A percentile compares a stretch with the other conserved stretches of the same genome.
Conservation (phyloP, 2,329 filamentous ascomycete species). For the Diaporthe helianthi region DNA sequence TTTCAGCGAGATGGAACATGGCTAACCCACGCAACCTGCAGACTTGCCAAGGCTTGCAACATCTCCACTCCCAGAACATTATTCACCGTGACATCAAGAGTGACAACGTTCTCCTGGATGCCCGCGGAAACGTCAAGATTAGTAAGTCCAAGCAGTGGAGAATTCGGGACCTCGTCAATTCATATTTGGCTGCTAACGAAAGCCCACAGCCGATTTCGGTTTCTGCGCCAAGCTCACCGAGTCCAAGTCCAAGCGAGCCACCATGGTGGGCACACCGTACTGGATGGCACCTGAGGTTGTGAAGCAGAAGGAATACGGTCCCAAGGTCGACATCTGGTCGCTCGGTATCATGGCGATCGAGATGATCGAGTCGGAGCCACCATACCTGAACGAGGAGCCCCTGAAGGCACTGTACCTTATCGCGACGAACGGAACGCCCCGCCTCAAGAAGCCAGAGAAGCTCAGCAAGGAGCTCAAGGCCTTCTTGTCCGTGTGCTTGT, state of each 20-base stretch:
- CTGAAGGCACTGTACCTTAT: conserved; percentile 97
- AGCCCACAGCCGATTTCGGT: conserved; percentile 85
- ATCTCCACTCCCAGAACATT: conserved; percentile 94
- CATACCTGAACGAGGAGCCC: conserved; percentile 97
- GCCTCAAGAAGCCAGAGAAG: conserved; percentile 98
- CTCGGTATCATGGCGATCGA: conserved; percentile 99
- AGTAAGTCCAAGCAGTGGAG: conserved; percentile 65
- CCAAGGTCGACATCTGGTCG: conserved; percentile 99
- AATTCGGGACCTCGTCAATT: neutral
- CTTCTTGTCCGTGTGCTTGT: conserved; percentile 94
- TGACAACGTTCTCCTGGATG: conserved; percentile 95
- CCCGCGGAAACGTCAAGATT: conserved; percentile 95
- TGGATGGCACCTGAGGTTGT: conserved; percentile 99
- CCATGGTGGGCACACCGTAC: conserved; percentile 98
- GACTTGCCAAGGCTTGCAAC: conserved; percentile 95
- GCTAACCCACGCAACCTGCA: conserved; percentile 47
- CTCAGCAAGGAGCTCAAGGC: conserved; percentile 97
- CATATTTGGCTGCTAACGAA: conserved; percentile 43
- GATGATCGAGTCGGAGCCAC: conserved; percentile 98
- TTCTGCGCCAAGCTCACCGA: conserved; percentile 99
- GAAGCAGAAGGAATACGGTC: conserved; percentile 98
- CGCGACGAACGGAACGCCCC: conserved; percentile 94
- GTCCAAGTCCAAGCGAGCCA: conserved; percentile 94
- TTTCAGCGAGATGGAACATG: neutral
- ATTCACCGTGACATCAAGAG: conserved; percentile 99